A percentile compares a stretch with the other conserved stretches of the same genome.
These are phyloP conservation scores for Phragmites australis DNA, from an alignment of 176 grass and related monocot genomes.

Conservation along the genomic window DNA sequence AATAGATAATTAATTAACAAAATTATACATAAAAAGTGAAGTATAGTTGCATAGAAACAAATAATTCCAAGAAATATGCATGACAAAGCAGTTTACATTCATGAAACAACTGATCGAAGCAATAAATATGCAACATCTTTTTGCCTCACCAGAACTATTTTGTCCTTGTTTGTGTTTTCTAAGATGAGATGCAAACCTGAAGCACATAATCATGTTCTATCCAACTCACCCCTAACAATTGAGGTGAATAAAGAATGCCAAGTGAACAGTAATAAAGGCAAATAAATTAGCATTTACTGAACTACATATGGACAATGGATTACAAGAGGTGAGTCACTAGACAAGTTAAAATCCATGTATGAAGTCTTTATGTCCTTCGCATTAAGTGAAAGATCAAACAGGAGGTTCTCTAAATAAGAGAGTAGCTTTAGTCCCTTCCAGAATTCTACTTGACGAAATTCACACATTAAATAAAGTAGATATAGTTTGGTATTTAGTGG, in stretches of 20 bases:
- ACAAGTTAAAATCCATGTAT: constrained; percentile 2
- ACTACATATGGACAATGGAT: constrained; percentile 2
- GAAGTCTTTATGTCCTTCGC: constrained; percentile 10
- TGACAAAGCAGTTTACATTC: background rate
- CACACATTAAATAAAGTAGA: background rate
- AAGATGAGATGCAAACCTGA: constrained; percentile 2
- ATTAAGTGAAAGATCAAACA: background rate
- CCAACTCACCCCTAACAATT: constrained; percentile 8
- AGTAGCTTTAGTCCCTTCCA: background rate
- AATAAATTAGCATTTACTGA: background rate
- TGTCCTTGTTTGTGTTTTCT: background rate
- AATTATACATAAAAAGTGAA: background rate
- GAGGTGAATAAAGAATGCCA: background rate
- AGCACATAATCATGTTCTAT: constrained; percentile 26
- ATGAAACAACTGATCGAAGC: background rate
- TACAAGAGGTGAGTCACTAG: background rate
- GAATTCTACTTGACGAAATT: background rate
- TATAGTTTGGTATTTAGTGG: background rate
- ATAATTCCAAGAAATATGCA: constrained; percentile 33
- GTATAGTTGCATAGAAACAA: constrained; percentile 31
- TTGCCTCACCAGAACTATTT: constrained; percentile 10
- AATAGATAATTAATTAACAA: constrained; percentile 29
- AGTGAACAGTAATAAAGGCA: constrained; percentile 12
- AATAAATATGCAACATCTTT: constrained; percentile 9
- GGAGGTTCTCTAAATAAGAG: background rate